Base-by-base conservation (phyloP, 75 land plant genomes). In the Larix kaempferi region DNA sequence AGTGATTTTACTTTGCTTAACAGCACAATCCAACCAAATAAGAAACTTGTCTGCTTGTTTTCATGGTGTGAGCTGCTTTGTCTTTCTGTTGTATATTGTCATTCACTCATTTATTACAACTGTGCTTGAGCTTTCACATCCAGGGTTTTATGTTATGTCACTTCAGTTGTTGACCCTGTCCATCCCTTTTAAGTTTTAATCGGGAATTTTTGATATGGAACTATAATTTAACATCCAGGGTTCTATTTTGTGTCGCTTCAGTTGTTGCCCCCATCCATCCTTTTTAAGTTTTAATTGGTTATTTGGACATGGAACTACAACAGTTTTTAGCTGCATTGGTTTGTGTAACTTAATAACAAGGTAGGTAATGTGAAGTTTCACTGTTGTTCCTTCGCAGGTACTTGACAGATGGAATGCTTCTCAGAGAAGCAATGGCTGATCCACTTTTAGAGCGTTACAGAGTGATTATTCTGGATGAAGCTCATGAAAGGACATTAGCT, bases 381-480 rank as follows among this genome's bases (percentile, higher is more conserved):
- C 54, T 49, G 1, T 11, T 49, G 54, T 49, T 1, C 54, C 1
- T 10, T 49, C 10, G 11, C 54, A 94, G 94, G 84, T 94, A 92
- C 77, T 81, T 92, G 67, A 94, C 97, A 26, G 95, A 97, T 91
- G 99, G 99, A 87, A 95, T 97, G 99, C 98, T 97, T 77, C 78
- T 92, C 54, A 89, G 98, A 78, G 99, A 97, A 83, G 98, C 98
- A 11, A 97, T 97, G 99, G 87, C 95, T 19, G 99, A 97, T 78
- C 99, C 99, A 21, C 89, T 97, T 71, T 75, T 97, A 73, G 95
- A 95, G 78, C 74, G 94, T 14, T 97, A 97, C 74, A 84, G 90
- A 59, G 99, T 97, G 5, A 95, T 97, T 16, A 89, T 97, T 73
- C 89, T 97, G 59, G 99, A 97, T 86, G 99, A 97, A 74, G 99